Conservation (phyloP, 2,329 filamentous ascomycete species). For the Colletotrichum sp. region DNA sequence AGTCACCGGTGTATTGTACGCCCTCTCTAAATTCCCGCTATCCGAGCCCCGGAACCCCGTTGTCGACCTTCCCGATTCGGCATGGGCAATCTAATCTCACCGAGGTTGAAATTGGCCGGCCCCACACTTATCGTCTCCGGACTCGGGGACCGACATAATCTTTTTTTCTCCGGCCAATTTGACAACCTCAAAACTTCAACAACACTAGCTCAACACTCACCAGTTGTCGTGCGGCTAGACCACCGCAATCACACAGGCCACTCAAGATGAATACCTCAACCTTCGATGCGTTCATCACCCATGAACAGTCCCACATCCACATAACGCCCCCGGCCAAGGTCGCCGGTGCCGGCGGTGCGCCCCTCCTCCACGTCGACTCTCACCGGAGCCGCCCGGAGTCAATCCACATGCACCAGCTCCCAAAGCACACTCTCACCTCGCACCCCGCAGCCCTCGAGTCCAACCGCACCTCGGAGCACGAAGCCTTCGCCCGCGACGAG, state of each 20-base stretch:
- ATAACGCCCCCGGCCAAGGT: not conserved
- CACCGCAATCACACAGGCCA: rapidly evolving
- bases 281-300: not conserved
- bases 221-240: rapidly evolving
- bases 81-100: not conserved
- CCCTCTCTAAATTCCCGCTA: not conserved
- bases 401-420: not conserved
- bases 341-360: not conserved
- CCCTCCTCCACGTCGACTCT: not conserved
- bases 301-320: not conserved
- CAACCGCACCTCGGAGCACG: not conserved
- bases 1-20: rapidly evolving
- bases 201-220: not conserved
- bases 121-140: not conserved
- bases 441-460: not conserved
- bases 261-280: not conserved
- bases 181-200: not conserved
- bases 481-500: not conserved
- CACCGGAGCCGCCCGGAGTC: not conserved
- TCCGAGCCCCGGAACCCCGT: not conserved
- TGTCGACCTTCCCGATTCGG: not conserved
- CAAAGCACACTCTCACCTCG: not conserved
- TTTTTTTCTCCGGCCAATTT: not conserved
- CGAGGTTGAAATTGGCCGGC: not conserved
- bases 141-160: not conserved